Base-by-base conservation (phyloP, 345 rosid genomes). In the Dipteronia sinensis region DNA sequence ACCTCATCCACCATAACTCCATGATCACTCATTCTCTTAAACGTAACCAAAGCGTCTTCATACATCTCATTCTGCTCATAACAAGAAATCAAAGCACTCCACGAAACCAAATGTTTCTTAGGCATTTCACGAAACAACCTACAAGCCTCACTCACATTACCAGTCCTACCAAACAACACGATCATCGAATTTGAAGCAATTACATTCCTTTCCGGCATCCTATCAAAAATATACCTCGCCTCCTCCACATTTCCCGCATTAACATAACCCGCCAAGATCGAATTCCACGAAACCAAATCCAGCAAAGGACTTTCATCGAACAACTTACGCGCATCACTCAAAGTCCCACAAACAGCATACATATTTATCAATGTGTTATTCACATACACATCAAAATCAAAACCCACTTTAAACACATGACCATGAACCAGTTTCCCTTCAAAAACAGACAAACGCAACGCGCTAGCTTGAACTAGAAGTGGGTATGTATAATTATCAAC, bases 151-250 rank as follows among this genome's bases (percentile, higher is more conserved):
- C 7, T 75, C 76, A 87, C 89, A 40, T 34, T 65, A 4, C 90
- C 85, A 20, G 59, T 87, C 81, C 75, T 82, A 23, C 90, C 88
- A 79, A 81, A 82, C 88, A 88, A 76, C 65, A 80, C 89, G 73
- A 90, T 85, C 93, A 90, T 90, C 2, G 90, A 90, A 76, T 88
- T 90, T 8, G 91, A 87, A 66, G 93, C 88, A 9, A 88, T 87
- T 17, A 79, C 49, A 23, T 83, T 88, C 87, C 83, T 83, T 65
- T 78, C 79, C 8, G 88, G 87, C 93, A 90, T 90, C 72, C 65
- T 69, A 20, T 65, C 75, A 71, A 80, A 90, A 22, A 90, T 58
- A 73, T 11, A 74, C 65, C 65, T 82, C 0, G 93, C 93, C 77
- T 85, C 84, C 51, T 84, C 87, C n/a, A 85, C 77, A 71, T 86